phyloP scores from a whole-genome alignment of 2,329 filamentous ascomycete genomes.

The Gnomoniopsis sp. region DNA sequence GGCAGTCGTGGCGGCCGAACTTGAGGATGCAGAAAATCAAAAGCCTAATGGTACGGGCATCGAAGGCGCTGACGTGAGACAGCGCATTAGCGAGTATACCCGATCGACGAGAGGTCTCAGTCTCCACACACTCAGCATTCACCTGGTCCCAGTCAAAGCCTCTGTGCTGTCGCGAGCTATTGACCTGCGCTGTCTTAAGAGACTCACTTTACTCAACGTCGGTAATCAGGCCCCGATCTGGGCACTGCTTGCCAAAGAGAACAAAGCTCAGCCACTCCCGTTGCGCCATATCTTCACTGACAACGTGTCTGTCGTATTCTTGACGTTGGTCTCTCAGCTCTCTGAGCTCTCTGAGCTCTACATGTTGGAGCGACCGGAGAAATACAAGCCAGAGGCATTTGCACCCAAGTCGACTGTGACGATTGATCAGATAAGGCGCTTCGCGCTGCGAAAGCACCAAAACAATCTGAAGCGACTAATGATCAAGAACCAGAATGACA shows the following conservation, averaged over 20 bases:
- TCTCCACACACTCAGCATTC: constrained; percentile 51
- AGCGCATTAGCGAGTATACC: constrained; percentile 48
- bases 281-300: constrained; percentile 61
- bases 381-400: constrained; percentile 51
- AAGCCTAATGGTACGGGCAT: constrained; percentile 6
- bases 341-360: constrained; percentile 55
- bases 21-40: constrained; percentile 30
- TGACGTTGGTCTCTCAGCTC: constrained; percentile 51
- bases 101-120: constrained; percentile 56
- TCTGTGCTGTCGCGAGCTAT: constrained; percentile 54
- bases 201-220: constrained; percentile 60
- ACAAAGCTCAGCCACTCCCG: constrained; percentile 46
- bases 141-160: constrained; percentile 58
- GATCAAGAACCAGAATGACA: constrained; percentile 54
- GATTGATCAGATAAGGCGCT: constrained; percentile 56
- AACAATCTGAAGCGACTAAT: constrained; percentile 51
- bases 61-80: constrained; percentile 21
- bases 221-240: constrained; percentile 60
- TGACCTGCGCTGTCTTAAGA: constrained; percentile 53
- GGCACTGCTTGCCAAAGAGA: constrained; percentile 52
- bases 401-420: constrained; percentile 46
- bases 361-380: constrained; percentile 51
- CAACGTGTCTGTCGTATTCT: constrained; percentile 53
- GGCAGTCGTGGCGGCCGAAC: constrained; percentile 33
- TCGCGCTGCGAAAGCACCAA: constrained; percentile 57